These are phyloP conservation scores for Dipsacomyces acuminosporus DNA, from an alignment of 371 early-diverging fungal species.

Conservation along the genomic window DNA sequence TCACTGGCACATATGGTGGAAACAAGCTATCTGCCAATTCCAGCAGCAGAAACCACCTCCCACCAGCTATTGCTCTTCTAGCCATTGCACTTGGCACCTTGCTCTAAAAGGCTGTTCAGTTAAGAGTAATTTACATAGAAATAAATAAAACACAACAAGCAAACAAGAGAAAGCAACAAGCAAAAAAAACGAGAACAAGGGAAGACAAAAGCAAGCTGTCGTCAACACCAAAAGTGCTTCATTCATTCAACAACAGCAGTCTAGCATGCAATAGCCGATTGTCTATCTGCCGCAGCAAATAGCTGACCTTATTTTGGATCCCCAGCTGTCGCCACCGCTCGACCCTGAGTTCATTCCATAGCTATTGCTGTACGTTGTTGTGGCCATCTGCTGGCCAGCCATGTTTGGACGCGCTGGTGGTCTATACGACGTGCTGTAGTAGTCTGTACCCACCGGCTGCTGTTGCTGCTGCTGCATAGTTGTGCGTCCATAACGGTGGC, in stretches of 20 bases:
- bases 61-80: no score
- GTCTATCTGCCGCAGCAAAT: constrained; percentile 21
- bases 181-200: no score
- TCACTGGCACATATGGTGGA: no score
- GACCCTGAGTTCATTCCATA: constrained; percentile 5
- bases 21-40: no score
- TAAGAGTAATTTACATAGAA: background rate
- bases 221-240: no score
- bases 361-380: background rate
- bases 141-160: no score
- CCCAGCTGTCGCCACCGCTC: constrained; percentile 11
- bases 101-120: background rate
- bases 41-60: no score
- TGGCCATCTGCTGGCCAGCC: constrained; percentile 11
- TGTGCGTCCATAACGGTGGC: constrained; percentile 9
- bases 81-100: background rate
- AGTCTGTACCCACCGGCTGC: constrained; percentile 29
- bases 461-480: no score
- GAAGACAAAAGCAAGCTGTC: no score
- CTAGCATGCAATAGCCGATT: no score
- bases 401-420: constrained; percentile 15
- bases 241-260: no score
- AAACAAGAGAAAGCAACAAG: no score
- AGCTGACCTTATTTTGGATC: constrained; percentile 6
- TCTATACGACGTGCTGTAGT: constrained; percentile 34